Evolutionary conservation across 768 basidiomycete genomes (phyloP), one percentile per base, ranked within the genome.

Genomic region (Tulasnella sp.): DNA sequence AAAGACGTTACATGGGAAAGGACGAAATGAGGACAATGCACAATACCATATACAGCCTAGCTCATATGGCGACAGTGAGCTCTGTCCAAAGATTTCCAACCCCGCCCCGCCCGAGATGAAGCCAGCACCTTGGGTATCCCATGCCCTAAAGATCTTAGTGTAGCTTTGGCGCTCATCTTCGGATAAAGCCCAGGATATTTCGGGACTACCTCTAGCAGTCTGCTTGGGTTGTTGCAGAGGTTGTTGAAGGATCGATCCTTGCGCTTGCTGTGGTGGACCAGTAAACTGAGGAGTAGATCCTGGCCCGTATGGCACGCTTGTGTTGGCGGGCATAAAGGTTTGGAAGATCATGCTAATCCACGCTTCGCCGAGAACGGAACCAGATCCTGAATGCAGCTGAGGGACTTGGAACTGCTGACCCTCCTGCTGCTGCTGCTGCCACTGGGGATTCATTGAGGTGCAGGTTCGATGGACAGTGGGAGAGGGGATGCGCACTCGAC

Each of bases 111-210:
- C 97, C 72, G 86, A 90, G 84, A 99, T 95, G 86, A 97, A 99
- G 0, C 96, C 96, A 0, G 91, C 91, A 11, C 89, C 88, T 58
- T 90, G 89, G 0, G 91, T 86, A 84, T 98, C 97, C 98, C 98
- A 99, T n/a, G 95, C 93, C 80, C 97, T 89, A 88, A 99, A 99
- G 84, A 99, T 97, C 83, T 93, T 90, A 85, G 98, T 95, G 83
- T 99, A 99, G 82, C 93, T 93, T 88, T 98, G 97, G 89, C 97
- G 97, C 88, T 99, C 98, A 7, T 90, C 90, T 85, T 94, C 93
- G 5, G 91, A 91, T 78, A 98, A 87, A 0, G 92, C 90, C 98
- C 98, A 99, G 0, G 95, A 91, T 54, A 98, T 88, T 83, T 90
- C 91, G 42, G 92, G 92, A 20, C 90, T 87, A 2, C 91, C 89